These are phyloP conservation scores for Cicer arietinum DNA, from an alignment of 306 rosid genomes.

Conservation along the genomic window DNA sequence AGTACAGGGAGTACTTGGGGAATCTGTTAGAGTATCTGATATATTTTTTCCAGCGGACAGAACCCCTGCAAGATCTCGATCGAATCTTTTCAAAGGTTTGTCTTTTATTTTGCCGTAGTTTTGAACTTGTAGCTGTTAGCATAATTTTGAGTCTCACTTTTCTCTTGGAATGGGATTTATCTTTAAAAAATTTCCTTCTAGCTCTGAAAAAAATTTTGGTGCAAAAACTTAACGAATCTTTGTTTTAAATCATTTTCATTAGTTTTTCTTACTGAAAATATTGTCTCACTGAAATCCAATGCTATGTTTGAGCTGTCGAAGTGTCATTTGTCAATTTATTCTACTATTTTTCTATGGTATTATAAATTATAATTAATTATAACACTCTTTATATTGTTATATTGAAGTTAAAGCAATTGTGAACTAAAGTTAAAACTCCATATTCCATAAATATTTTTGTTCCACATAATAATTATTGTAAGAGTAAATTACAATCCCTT, in stretches of 20 bases:
- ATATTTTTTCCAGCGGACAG: constrained; percentile 88
- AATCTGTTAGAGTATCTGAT: constrained; percentile 76
- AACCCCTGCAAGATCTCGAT: constrained; percentile 95
- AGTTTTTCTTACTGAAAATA: constrained; percentile 1
- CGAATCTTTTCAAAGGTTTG: constrained; percentile 83
- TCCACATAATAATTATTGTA: background rate
- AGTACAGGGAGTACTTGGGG: constrained; percentile 76
- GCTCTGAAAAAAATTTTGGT: background rate
- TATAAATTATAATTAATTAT: too few species aligned
- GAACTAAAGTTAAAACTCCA: constrained; percentile 4
- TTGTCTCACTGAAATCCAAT: background rate
- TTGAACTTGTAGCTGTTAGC: constrained; percentile 24
- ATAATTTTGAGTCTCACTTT: constrained; percentile 30
- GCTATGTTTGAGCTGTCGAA: constrained; percentile 4
- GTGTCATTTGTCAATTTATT: background rate
- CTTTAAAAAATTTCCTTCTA: background rate
- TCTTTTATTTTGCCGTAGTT: constrained; percentile 18
- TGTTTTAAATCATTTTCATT: constrained; percentile 5
- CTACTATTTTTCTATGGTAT: background rate
- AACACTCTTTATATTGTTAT: background rate
- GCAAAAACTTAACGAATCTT: constrained; percentile 1
- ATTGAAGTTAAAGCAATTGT: background rate
- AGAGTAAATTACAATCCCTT: background rate
- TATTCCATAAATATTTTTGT: background rate
- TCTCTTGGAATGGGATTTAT: background rate